A percentile compares a stretch with the other conserved stretches of the same genome.
phyloP scores from a whole-genome alignment of 1,139 yeast genomes.

The Nakaseomyces kungkrabaensis region DNA sequence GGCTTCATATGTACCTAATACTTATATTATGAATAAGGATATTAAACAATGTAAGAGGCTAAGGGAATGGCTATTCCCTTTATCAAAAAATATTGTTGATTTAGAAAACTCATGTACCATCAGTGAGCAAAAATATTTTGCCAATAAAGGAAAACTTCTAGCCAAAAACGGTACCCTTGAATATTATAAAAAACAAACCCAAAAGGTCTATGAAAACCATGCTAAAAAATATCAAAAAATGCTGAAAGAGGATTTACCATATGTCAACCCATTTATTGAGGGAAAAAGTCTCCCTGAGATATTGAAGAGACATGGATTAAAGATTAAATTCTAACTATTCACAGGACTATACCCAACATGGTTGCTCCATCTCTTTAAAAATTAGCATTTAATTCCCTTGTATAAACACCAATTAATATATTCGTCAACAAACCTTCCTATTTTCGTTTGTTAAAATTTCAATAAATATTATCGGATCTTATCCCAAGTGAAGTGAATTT shows the following conservation, averaged over 20 bases:
- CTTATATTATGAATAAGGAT: neutral
- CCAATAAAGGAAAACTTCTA: conserved; percentile 11
- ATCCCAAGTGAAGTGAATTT: neutral
- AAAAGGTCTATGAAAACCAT: conserved; percentile 12
- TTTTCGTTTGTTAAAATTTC: neutral
- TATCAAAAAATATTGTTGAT: conserved; percentile 9
- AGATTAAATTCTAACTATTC: neutral
- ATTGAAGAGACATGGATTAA: conserved; percentile 13
- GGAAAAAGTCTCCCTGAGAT: conserved; percentile 10
- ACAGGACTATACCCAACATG: no score
- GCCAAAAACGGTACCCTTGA: conserved; percentile 10
- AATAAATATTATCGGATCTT: neutral
- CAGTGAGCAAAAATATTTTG: conserved; percentile 8
- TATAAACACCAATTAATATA: no score
- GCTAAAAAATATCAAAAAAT: conserved; percentile 13
- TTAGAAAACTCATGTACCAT: conserved; percentile 8
- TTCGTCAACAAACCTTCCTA: no score
- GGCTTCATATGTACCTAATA: neutral
- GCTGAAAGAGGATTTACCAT: conserved; percentile 14
- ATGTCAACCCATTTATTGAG: conserved; percentile 15
- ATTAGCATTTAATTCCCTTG: no score
- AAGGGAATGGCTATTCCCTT: conserved; percentile 18
- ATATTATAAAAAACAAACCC: conserved; percentile 12
- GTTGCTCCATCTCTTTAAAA: no score
- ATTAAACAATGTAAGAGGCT: conserved; percentile 1